Conservation (phyloP, 1,139 yeast genomes). For the Citeromyces hawaiiensis region DNA sequence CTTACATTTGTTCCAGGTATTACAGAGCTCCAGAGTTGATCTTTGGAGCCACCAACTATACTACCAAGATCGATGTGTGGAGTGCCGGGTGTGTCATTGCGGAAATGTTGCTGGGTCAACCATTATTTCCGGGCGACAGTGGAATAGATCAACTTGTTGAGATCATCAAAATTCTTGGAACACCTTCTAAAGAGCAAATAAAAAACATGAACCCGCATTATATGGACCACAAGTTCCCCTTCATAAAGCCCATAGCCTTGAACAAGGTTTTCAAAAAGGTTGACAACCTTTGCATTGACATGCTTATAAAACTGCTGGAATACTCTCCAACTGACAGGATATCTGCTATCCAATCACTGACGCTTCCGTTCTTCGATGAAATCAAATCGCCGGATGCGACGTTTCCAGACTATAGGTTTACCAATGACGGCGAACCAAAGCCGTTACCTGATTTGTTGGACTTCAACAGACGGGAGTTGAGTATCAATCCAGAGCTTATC, state of each 20-base stretch:
- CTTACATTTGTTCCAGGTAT: slow-evolving; percentile 91
- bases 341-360: slow-evolving; percentile 54
- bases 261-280: slow-evolving; percentile 66
- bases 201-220: slow-evolving; percentile 94
- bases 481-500: slow-evolving; percentile 12
- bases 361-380: slow-evolving; percentile 68
- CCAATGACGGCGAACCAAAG: slow-evolving; percentile 8
- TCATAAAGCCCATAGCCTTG: slow-evolving; percentile 87
- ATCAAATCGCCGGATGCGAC: slow-evolving; percentile 38
- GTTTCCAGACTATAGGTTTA: slow-evolving; percentile 6
- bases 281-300: slow-evolving; percentile 46
- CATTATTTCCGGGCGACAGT: slow-evolving; percentile 93
- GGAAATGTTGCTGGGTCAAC: slow-evolving; percentile 87
- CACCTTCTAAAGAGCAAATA: slow-evolving; percentile 89
- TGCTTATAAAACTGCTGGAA: slow-evolving; percentile 47
- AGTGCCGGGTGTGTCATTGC: slow-evolving; percentile 98
- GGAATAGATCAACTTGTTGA: slow-evolving; percentile 97
- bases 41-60: slow-evolving; percentile 42
- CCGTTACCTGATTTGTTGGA: slow-evolving; percentile 15
- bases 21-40: slow-evolving; percentile 92
- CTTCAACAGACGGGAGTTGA: slow-evolving; percentile 15
- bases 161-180: slow-evolving; percentile 88
- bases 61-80: slow-evolving; percentile 98
- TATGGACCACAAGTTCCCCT: slow-evolving; percentile 95
- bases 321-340: slow-evolving; percentile 68